These are phyloP conservation scores for Cystobasidiaceae sp. DNA, from an alignment of 1,284 basidiomycete species.

Conservation along the genomic window DNA sequence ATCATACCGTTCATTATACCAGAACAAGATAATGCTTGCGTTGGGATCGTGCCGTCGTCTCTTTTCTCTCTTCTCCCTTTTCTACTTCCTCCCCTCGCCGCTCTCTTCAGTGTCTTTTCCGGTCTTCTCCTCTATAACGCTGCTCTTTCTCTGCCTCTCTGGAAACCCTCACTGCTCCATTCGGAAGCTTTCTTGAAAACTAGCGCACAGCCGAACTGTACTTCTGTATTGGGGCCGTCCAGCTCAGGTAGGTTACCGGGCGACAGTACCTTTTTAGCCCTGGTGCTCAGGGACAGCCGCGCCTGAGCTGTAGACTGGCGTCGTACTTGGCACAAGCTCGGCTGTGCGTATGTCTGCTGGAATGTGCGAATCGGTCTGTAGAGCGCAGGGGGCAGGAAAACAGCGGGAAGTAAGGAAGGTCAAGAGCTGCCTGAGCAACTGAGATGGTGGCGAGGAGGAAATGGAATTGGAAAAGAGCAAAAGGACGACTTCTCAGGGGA, in stretches of 20 bases:
- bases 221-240: too few species aligned
- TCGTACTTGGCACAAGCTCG: too few species aligned
- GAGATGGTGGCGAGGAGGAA: not conserved
- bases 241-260: too few species aligned
- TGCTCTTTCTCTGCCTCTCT: not conserved
- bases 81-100: not conserved
- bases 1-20: conserved; percentile 92
- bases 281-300: too few species aligned
- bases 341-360: too few species aligned
- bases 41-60: conserved; percentile 75
- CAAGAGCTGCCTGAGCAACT: too few species aligned
- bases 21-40: conserved; percentile 85
- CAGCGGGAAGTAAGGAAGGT: too few species aligned
- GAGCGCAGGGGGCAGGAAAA: not conserved
- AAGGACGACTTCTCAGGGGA: not conserved
- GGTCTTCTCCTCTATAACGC: not conserved
- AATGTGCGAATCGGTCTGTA: not conserved
- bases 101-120: conserved; percentile 26
- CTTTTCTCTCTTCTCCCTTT: conserved; percentile 48
- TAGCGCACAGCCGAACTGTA: too few species aligned
- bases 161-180: too few species aligned
- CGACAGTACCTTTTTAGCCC: too few species aligned
- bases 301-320: too few species aligned
- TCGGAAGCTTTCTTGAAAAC: too few species aligned
- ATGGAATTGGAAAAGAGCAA: not conserved